A percentile compares a stretch with the other conserved stretches of the same genome.
Evolutionary conservation across 2,329 filamentous ascomycete genomes (phyloP).

Genomic region (Cercospora brassicicola): DNA sequence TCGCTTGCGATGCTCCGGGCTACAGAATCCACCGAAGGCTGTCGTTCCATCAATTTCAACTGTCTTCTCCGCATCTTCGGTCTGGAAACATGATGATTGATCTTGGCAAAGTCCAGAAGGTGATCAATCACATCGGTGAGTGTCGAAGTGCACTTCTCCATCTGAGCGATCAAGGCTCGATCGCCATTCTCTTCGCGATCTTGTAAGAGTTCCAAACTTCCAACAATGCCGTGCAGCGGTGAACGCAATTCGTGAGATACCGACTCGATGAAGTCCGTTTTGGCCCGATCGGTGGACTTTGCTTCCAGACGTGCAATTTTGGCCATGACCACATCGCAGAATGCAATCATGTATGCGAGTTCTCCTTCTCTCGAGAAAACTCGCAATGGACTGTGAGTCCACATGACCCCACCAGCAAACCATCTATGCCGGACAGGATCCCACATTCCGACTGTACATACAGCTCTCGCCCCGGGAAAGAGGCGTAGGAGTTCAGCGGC

Average conservation of each 20-base stretch:
- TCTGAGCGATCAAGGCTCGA: conserved; percentile 45
- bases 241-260: conserved; percentile 55
- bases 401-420: conserved; percentile 39
- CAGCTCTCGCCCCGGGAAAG: conserved; percentile 16
- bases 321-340: conserved; percentile 46
- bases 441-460: conserved; percentile 20
- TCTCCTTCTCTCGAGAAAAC: conserved; percentile 43
- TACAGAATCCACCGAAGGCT: background rate
- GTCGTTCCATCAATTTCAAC: background rate
- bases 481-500: conserved; percentile 1
- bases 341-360: conserved; percentile 42
- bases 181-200: conserved; percentile 38
- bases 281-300: conserved; percentile 46
- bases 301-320: conserved; percentile 44
- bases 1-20: background rate
- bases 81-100: conserved; percentile 37
- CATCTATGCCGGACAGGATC: conserved; percentile 26
- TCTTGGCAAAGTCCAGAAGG: conserved; percentile 47
- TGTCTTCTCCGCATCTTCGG: background rate
- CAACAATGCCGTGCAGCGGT: conserved; percentile 51
- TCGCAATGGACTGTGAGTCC: conserved; percentile 47
- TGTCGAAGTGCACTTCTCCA: conserved; percentile 52
- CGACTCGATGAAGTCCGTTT: conserved; percentile 53
- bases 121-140: conserved; percentile 49
- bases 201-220: conserved; percentile 51